Evolutionary conservation across 2,329 filamentous ascomycete species (phyloP).

Genomic region (Aspergillus neotritici): DNA sequence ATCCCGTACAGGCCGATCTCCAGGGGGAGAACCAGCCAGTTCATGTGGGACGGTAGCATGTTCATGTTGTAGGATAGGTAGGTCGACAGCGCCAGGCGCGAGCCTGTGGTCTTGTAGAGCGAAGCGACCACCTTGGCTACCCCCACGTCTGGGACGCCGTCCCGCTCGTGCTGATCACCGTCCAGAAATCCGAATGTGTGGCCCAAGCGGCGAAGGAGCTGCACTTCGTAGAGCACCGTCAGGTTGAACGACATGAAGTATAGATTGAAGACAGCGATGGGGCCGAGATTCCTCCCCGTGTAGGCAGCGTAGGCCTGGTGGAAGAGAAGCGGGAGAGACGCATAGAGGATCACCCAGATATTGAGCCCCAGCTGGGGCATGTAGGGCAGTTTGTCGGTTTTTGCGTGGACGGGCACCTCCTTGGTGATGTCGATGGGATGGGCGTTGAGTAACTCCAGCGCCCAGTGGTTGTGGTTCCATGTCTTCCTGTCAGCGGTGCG

Average conservation of each 20-base stretch:
- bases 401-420: conserved; percentile 11
- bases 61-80: conserved; percentile 3
- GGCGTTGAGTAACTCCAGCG: conserved; percentile 22
- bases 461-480: conserved; percentile 23
- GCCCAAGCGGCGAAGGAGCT: conserved; percentile 6
- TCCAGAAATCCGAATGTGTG: conserved; percentile 9
- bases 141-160: conserved; percentile 10
- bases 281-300: conserved; percentile 2
- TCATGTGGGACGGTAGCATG: not conserved
- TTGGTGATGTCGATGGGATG: conserved; percentile 21
- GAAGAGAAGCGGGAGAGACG: conserved; percentile 2
- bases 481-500: conserved; percentile 18
- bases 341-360: conserved; percentile 3
- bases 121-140: conserved; percentile 4
- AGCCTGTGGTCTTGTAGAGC: conserved; percentile 4
- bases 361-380: conserved; percentile 7
- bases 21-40: conserved; percentile 3
- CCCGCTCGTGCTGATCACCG: conserved; percentile 9
- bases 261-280: conserved; percentile 6
- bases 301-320: conserved; percentile 6
- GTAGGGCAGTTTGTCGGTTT: conserved; percentile 6
- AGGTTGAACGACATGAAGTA: conserved; percentile 9
- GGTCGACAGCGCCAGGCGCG: conserved; percentile 1
- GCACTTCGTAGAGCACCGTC: conserved; percentile 4
- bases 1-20: conserved; percentile 8